A percentile compares a stretch with the other conserved stretches of the same genome.
Conservation (phyloP, 2,329 filamentous ascomycete genomes). For the Talaromyces sp. region DNA sequence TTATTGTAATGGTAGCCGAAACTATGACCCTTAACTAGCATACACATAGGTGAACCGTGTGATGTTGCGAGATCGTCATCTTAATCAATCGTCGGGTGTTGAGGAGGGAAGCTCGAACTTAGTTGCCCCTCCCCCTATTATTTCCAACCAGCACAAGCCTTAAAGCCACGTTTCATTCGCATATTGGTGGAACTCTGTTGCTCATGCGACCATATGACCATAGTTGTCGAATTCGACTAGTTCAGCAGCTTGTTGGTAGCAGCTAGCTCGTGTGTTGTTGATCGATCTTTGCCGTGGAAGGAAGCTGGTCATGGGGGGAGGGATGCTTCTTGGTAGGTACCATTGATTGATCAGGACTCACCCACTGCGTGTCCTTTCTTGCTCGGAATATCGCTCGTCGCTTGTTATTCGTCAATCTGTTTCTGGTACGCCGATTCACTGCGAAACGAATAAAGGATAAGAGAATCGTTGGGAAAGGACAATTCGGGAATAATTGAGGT, state of each 20-base stretch:
- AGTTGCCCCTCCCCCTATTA: slow-evolving; percentile 16
- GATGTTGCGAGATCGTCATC: background rate
- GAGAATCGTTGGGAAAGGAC: background rate
- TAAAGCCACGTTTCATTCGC: slow-evolving; percentile 14
- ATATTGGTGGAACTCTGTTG: slow-evolving; percentile 12
- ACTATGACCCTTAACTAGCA: background rate
- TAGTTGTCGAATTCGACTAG: background rate
- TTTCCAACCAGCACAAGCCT: slow-evolving; percentile 7
- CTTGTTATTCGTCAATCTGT: background rate
- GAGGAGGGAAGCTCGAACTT: background rate
- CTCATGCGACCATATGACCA: slow-evolving; percentile 9
- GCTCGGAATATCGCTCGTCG: background rate
- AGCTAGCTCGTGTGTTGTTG: slow-evolving; percentile 1
- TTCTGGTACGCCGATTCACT: background rate
- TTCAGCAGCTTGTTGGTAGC: background rate
- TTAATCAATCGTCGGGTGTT: background rate
- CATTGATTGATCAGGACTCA: background rate
- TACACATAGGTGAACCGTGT: background rate
- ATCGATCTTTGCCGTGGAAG: slow-evolving; percentile 5
- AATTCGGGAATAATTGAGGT: background rate
- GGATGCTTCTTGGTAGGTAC: slow-evolving; percentile 7
- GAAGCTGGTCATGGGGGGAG: slow-evolving; percentile 13
- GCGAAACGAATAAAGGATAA: background rate
- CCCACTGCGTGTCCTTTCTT: background rate
- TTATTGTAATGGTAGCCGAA: background rate